A percentile compares a stretch with the other conserved stretches of the same genome.
Evolutionary conservation across 176 grass and related monocot genomes (phyloP).

Genomic region (Aegilops umbellulata): DNA sequence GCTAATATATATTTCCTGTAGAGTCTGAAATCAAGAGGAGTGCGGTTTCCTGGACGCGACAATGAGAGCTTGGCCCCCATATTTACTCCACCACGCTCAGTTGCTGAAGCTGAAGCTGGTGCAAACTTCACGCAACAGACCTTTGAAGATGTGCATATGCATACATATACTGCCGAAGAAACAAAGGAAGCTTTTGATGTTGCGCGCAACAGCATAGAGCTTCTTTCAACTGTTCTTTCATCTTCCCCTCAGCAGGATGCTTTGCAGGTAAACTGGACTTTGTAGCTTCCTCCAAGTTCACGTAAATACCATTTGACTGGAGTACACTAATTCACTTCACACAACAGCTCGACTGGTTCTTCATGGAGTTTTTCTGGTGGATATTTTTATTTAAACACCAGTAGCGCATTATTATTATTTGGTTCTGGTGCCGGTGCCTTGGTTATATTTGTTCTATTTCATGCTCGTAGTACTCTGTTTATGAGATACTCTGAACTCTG

Average conservation of each 20-base stretch:
- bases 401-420: neutral
- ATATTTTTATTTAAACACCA: neutral
- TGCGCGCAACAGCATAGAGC: conserved; percentile 81
- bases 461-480: neutral
- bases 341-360: neutral
- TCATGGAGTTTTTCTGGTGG: neutral
- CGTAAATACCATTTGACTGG: neutral
- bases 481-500: neutral
- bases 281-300: conserved; percentile 14
- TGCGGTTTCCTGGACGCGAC: neutral
- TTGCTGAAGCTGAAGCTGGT: conserved; percentile 56
- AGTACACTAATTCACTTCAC: neutral
- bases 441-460: neutral
- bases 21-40: conserved; percentile 30
- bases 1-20: neutral
- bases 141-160: conserved; percentile 59
- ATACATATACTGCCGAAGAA: conserved; percentile 64
- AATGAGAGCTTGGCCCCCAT: conserved; percentile 43
- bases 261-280: conserved; percentile 66
- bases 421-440: neutral
- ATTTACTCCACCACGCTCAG: conserved; percentile 69
- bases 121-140: conserved; percentile 50
- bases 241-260: conserved; percentile 86
- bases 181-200: conserved; percentile 93
- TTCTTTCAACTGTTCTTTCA: conserved; percentile 90